A percentile compares a stretch with the other conserved stretches of the same genome.
phyloP scores from a whole-genome alignment of 1,284 basidiomycete species.

The Ustilago crameri region DNA sequence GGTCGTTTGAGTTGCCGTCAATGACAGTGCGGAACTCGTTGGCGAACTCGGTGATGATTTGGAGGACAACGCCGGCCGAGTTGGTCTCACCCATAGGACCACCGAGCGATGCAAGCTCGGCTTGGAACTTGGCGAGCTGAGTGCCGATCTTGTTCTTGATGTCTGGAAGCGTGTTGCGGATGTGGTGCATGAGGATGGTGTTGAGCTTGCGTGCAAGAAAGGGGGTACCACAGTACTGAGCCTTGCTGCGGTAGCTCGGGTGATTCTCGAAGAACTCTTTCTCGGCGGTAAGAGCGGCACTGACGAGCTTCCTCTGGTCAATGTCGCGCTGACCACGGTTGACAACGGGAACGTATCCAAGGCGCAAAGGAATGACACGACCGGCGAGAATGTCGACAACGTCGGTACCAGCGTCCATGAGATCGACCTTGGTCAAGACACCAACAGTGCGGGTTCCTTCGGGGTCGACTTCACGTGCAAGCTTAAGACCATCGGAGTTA shows the following conservation, averaged over 20 bases:
- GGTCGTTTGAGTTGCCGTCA: conserved; percentile 93
- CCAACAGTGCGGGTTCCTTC: conserved; percentile 95
- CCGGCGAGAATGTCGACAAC: conserved; percentile 95
- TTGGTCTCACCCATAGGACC: conserved; percentile 95
- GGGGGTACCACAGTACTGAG: conserved; percentile 95
- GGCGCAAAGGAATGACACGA: conserved; percentile 93
- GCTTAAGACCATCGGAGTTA: conserved; percentile 96
- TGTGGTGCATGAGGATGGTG: conserved; percentile 95
- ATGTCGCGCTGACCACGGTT: conserved; percentile 98
- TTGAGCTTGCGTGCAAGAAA: conserved; percentile 94
- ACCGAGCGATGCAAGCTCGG: conserved; percentile 95
- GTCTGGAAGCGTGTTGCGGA: conserved; percentile 96
- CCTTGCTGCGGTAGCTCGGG: conserved; percentile 93
- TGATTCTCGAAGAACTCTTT: conserved; percentile 91
- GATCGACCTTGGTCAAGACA: conserved; percentile 93
- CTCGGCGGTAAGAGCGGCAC: conserved; percentile 85
- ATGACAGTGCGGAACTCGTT: conserved; percentile 98
- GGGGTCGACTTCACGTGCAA: conserved; percentile 93
- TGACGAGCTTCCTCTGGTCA: conserved; percentile 85
- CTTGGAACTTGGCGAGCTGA: conserved; percentile 97
- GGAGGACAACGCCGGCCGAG: conserved; percentile 72
- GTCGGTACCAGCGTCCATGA: conserved; percentile 99
- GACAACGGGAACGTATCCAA: conserved; percentile 97
- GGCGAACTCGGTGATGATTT: conserved; percentile 98
- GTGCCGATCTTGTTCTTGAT: conserved; percentile 99